Conservation (phyloP, 176 grass and related monocot genomes). For the Zizania latifolia region DNA sequence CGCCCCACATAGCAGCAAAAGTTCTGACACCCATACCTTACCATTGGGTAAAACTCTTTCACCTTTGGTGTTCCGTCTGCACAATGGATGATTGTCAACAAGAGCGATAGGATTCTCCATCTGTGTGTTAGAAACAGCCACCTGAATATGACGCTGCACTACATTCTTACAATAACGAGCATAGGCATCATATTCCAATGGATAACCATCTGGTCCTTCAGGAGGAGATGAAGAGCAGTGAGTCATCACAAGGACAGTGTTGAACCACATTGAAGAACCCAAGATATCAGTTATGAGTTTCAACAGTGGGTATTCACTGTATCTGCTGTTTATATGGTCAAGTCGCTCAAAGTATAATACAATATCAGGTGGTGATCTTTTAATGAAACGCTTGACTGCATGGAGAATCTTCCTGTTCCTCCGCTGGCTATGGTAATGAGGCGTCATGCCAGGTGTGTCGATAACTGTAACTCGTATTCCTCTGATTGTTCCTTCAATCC, state of each 20-base stretch:
- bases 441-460: conserved; percentile 74
- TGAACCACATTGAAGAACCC: conserved; percentile 90
- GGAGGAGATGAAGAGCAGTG: conserved; percentile 57
- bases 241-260: conserved; percentile 80
- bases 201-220: conserved; percentile 88
- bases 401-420: conserved; percentile 71
- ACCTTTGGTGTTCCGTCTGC: conserved; percentile 59
- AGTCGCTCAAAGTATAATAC: conserved; percentile 74
- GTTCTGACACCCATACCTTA: conserved; percentile 55
- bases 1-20: conserved; percentile 68
- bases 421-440: conserved; percentile 39
- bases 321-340: conserved; percentile 53
- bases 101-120: conserved; percentile 66
- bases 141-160: conserved; percentile 56
- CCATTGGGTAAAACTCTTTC: conserved; percentile 75
- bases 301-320: conserved; percentile 60
- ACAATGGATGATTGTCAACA: conserved; percentile 73
- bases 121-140: conserved; percentile 54
- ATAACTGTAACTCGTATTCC: conserved; percentile 82
- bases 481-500: conserved; percentile 59
- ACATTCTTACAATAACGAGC: conserved; percentile 55
- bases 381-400: conserved; percentile 68
- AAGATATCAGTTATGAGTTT: conserved; percentile 90
- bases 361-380: conserved; percentile 70
- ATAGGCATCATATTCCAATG: conserved; percentile 67